A percentile compares a stretch with the other conserved stretches of the same genome.
These are phyloP conservation scores for Mortierella sp. DNA, from an alignment of 371 early-diverging fungal species.

Conservation along the genomic window DNA sequence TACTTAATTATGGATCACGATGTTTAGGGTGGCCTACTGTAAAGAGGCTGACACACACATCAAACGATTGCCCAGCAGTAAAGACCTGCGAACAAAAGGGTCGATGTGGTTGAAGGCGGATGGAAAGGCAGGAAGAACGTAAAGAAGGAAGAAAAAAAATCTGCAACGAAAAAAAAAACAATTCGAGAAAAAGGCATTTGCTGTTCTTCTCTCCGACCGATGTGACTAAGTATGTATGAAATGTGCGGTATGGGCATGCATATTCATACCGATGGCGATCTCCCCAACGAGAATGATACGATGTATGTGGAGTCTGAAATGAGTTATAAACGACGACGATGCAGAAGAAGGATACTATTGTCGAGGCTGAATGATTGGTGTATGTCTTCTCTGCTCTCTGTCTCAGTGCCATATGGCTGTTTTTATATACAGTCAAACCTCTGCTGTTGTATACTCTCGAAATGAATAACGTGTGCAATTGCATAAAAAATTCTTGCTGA, in stretches of 20 bases:
- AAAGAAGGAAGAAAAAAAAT: conserved; percentile 2
- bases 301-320: conserved; percentile 9
- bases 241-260: too few species aligned
- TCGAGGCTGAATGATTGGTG: too few species aligned
- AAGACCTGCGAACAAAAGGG: not conserved
- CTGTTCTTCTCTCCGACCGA: not conserved
- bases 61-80: too few species aligned
- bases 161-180: conserved; percentile 2
- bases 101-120: not conserved
- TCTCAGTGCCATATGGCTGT: too few species aligned
- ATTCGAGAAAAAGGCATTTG: not conserved
- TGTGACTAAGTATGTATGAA: conserved; percentile 2
- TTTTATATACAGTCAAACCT: too few species aligned
- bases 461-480: too few species aligned
- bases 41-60: not conserved
- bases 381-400: too few species aligned
- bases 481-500: too few species aligned
- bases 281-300: not conserved
- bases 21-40: not conserved
- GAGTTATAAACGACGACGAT: not conserved
- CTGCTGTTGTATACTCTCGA: too few species aligned
- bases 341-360: not conserved
- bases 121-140: not conserved
- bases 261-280: conserved; percentile 22
- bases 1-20: not conserved